Conservation (phyloP, 805 yeast genomes). For the Yamadazyma laniorum region DNA sequence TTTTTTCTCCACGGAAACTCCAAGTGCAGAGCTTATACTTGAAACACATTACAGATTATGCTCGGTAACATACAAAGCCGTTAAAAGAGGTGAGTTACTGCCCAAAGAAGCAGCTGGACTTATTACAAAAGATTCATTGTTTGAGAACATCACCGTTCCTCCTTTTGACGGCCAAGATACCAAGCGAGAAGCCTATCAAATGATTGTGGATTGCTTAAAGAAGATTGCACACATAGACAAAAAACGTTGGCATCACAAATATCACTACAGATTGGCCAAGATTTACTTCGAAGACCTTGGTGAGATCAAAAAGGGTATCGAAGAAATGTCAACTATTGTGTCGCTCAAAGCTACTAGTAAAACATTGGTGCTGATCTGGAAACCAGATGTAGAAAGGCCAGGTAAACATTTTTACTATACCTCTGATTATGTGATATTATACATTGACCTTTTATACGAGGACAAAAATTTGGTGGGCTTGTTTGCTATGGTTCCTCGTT, state of each 20-base stretch:
- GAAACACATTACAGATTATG: constrained; percentile 78
- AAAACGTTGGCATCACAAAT: constrained; percentile 90
- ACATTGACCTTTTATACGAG: constrained; percentile 52
- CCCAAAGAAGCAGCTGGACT: constrained; percentile 36
- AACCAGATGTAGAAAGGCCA: constrained; percentile 85
- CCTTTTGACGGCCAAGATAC: constrained; percentile 3
- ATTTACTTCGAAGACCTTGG: constrained; percentile 55
- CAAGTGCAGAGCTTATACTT: constrained; percentile 50
- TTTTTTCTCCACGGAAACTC: constrained; percentile 33
- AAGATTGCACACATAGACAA: constrained; percentile 61
- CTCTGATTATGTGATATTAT: constrained; percentile 64
- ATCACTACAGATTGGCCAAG: constrained; percentile 67
- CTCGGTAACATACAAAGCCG: constrained; percentile 57
- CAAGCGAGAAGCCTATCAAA: constrained; percentile 28
- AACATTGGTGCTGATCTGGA: constrained; percentile 84
- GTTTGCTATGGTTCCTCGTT: constrained; percentile 60
- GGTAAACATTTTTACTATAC: constrained; percentile 89
- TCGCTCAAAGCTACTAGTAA: constrained; percentile 66
- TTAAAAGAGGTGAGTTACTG: constrained; percentile 32
- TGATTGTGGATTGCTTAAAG: constrained; percentile 46
- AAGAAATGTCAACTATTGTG: constrained; percentile 62
- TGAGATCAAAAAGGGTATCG: constrained; percentile 53
- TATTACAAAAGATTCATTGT: constrained; percentile 34
- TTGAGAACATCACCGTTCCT: not conserved
- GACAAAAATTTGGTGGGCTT: constrained; percentile 59